phyloP scores from a whole-genome alignment of 306 rosid species.

The Boehmeria nivea region DNA sequence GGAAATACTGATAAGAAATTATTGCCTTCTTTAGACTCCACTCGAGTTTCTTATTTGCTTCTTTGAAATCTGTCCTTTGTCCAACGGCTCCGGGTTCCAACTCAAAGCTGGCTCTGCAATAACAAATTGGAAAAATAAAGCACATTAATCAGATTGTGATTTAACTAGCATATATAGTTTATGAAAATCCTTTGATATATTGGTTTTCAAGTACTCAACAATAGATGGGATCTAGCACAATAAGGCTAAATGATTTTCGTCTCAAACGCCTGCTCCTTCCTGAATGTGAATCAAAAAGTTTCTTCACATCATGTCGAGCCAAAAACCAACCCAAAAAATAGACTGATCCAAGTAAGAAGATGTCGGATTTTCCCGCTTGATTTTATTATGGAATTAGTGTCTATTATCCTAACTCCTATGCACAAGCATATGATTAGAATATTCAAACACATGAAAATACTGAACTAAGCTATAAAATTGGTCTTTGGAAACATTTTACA shows the following conservation, averaged over 20 bases:
- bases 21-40: constrained; percentile 72
- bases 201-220: too few relatives aligned
- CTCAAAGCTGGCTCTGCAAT: constrained; percentile 74
- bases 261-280: neutral
- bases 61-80: constrained; percentile 75
- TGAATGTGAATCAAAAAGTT: neutral
- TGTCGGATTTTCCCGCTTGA: too few relatives aligned
- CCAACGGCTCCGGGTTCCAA: constrained; percentile 71
- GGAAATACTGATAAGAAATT: constrained; percentile 23
- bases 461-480: too few relatives aligned
- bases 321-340: neutral
- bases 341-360: too few relatives aligned
- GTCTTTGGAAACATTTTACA: too few relatives aligned
- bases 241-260: too few relatives aligned
- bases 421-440: too few relatives aligned
- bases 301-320: too few relatives aligned
- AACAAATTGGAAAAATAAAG: constrained; percentile 20
- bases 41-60: constrained; percentile 67
- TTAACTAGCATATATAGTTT: neutral
- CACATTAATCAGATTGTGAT: constrained; percentile 7
- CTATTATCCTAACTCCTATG: too few relatives aligned
- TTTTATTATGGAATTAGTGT: too few relatives aligned
- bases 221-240: too few relatives aligned
- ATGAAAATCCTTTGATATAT: neutral
- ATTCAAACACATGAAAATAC: too few relatives aligned